Percentiles rank a stretch among this genome's conserved stretches.
These are phyloP conservation scores for Sporothrix variecibatus DNA, from an alignment of 2,329 filamentous ascomycete species.

Conservation along the genomic window DNA sequence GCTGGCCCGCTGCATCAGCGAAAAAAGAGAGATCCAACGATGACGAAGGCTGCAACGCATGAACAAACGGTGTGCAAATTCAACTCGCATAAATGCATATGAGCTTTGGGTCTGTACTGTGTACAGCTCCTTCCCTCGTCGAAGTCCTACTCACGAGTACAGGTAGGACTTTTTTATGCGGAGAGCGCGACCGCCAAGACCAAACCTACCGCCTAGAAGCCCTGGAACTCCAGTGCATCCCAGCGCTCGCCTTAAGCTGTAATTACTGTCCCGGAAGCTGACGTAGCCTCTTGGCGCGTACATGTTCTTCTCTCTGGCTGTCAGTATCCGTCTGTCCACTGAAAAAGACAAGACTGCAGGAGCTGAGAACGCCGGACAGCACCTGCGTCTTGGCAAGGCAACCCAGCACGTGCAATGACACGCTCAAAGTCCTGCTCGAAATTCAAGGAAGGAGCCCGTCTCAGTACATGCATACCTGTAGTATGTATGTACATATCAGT, in stretches of 20 bases:
- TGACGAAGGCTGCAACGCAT: neutral
- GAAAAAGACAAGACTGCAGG: neutral
- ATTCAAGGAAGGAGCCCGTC: neutral
- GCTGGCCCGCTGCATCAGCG: neutral
- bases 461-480: neutral
- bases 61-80: conserved; percentile 9
- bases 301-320: neutral
- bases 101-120: neutral
- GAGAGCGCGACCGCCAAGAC: neutral
- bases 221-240: neutral
- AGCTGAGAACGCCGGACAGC: neutral
- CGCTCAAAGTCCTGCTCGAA: neutral
- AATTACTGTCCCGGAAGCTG: neutral
- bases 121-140: neutral
- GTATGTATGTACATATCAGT: neutral
- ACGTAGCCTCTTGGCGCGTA: conserved; percentile 5
- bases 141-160: conserved; percentile 21
- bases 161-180: conserved; percentile 29
- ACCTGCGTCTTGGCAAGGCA: conserved; percentile 21
- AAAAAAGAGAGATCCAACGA: neutral
- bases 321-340: conserved; percentile 4
- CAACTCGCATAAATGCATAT: conserved; percentile 15
- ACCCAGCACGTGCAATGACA: conserved; percentile 20
- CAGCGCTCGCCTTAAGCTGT: neutral
- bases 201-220: neutral